Evolutionary conservation across 2,329 filamentous ascomycete genomes (phyloP).

Genomic region (Nemania sp.): DNA sequence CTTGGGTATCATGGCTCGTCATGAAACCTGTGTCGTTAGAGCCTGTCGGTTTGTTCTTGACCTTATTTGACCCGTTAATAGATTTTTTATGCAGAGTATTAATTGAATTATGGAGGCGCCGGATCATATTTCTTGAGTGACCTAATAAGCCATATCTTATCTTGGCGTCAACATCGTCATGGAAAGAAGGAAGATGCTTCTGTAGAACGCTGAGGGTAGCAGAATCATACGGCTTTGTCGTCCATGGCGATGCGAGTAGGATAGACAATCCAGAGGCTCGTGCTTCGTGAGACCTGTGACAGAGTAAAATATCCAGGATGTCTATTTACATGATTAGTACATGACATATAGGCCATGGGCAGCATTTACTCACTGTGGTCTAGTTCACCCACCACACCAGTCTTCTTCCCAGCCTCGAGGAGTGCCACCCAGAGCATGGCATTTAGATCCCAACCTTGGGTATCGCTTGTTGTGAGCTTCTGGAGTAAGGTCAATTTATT

Average conservation of each 20-base stretch:
- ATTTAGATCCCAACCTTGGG: slow-evolving; percentile 54
- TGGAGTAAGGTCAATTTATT: slow-evolving; percentile 57
- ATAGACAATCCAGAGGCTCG: slow-evolving; percentile 82
- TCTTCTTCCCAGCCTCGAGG: slow-evolving; percentile 73
- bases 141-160: slow-evolving; percentile 81
- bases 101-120: slow-evolving; percentile 72
- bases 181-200: slow-evolving; percentile 69
- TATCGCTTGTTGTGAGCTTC: slow-evolving; percentile 51
- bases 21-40: neutral
- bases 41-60: slow-evolving; percentile 25
- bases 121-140: slow-evolving; percentile 75
- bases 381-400: slow-evolving; percentile 70
- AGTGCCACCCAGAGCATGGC: slow-evolving; percentile 67
- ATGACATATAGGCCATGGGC: slow-evolving; percentile 18
- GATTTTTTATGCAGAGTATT: slow-evolving; percentile 51
- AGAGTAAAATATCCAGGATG: slow-evolving; percentile 57
- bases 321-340: slow-evolving; percentile 31
- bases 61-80: slow-evolving; percentile 44
- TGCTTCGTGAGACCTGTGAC: slow-evolving; percentile 64
- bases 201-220: slow-evolving; percentile 66
- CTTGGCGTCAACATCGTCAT: slow-evolving; percentile 84
- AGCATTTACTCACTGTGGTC: slow-evolving; percentile 45
- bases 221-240: slow-evolving; percentile 71
- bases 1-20: neutral
- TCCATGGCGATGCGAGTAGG: slow-evolving; percentile 74